Evolutionary conservation across 2,329 filamentous ascomycete species (phyloP).

Genomic region (Myotisia sp.): DNA sequence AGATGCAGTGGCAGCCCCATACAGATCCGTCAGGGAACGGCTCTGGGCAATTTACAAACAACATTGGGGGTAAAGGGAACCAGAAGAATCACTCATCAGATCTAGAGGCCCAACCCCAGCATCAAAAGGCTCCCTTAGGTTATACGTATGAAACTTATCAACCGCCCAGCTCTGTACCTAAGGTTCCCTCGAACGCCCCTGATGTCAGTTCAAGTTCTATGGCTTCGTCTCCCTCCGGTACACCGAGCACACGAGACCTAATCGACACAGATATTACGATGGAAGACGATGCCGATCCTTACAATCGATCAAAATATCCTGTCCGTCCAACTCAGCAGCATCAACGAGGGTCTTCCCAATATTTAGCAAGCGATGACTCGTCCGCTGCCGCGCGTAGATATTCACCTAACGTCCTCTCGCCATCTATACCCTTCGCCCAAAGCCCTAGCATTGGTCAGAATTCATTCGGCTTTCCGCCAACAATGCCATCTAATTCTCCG

Average conservation of each 20-base stretch:
- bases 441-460: conserved; percentile 43
- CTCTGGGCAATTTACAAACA: conserved; percentile 51
- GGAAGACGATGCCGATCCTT: conserved; percentile 70
- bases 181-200: conserved; percentile 8
- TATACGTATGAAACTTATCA: conserved; percentile 59
- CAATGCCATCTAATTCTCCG: conserved; percentile 34
- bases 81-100: too few species aligned
- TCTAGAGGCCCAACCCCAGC: conserved; percentile 27
- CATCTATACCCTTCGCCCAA: conserved; percentile 61
- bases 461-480: conserved; percentile 42
- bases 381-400: conserved; percentile 70
- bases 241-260: conserved; percentile 49
- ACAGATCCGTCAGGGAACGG: conserved; percentile 46
- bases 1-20: conserved; percentile 54
- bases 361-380: conserved; percentile 58
- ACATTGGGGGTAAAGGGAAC: conserved; percentile 30
- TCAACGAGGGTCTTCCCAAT: conserved; percentile 56
- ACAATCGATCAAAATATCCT: conserved; percentile 73
- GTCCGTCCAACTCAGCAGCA: conserved; percentile 67
- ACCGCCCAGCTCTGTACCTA: conserved; percentile 25
- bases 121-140: conserved; percentile 40
- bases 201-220: conserved; percentile 39
- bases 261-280: conserved; percentile 64
- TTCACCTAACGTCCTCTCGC: conserved; percentile 75
- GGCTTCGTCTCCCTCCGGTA: conserved; percentile 44